These are phyloP conservation scores for Camellia granthamiana DNA, from an alignment of 148 eudicot genomes.

Conservation along the genomic window DNA sequence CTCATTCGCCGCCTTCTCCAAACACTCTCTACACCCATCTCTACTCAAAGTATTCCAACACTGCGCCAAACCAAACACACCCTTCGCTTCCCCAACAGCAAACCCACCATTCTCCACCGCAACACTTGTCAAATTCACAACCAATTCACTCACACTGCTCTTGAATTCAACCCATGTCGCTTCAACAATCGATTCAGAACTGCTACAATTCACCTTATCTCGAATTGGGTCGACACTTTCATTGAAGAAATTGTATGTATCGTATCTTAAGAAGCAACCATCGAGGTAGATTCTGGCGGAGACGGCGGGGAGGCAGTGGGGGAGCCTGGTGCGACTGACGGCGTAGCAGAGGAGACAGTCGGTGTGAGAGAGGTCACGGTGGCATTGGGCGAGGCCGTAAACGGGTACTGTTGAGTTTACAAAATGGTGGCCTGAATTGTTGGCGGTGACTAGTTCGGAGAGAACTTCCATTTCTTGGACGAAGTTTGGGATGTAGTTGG, in stretches of 20 bases:
- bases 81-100: constrained; percentile 29
- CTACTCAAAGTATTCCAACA: constrained; percentile 48
- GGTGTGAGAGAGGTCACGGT: constrained; percentile 29
- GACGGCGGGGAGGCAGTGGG: constrained; percentile 37
- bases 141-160: constrained; percentile 22
- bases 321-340: constrained; percentile 41
- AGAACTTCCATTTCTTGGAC: constrained; percentile 30
- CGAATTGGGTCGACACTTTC: constrained; percentile 24
- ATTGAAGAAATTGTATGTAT: constrained; percentile 26
- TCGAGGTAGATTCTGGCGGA: constrained; percentile 44
- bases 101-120: constrained; percentile 30
- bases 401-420: constrained; percentile 20
- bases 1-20: constrained; percentile 36
- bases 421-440: constrained; percentile 18
- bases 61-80: constrained; percentile 53
- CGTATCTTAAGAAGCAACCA: constrained; percentile 52
- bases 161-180: constrained; percentile 15
- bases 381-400: constrained; percentile 41
- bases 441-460: constrained; percentile 13
- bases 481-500: constrained; percentile 37
- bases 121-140: constrained; percentile 27
- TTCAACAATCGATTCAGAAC: background rate
- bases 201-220: constrained; percentile 34
- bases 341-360: constrained; percentile 58
- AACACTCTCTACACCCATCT: constrained; percentile 41